phyloP scores from a whole-genome alignment of 2,329 filamentous ascomycete species.

The Parastagonospora nodorum region DNA sequence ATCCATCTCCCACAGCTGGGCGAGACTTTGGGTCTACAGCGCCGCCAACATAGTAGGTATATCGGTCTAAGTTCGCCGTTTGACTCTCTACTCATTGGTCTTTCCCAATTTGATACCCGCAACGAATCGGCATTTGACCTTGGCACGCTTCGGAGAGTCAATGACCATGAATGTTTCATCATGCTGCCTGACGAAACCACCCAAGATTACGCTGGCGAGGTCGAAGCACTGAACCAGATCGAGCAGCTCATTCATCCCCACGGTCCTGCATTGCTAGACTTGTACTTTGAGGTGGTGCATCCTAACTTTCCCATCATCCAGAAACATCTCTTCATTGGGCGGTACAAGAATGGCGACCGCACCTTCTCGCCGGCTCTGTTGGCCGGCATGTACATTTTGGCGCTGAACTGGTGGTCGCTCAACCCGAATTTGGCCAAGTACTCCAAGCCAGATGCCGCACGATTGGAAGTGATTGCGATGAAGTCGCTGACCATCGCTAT shows the following conservation, averaged over 20 bases:
- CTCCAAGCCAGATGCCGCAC: slow-evolving; percentile 72
- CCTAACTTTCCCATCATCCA: slow-evolving; percentile 83
- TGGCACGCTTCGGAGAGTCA: slow-evolving; percentile 71
- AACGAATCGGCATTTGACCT: slow-evolving; percentile 76
- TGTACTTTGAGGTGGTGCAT: slow-evolving; percentile 83
- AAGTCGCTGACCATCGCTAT: slow-evolving; percentile 76
- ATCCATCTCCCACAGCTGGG: slow-evolving; percentile 47
- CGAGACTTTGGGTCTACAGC: slow-evolving; percentile 70
- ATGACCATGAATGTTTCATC: slow-evolving; percentile 77
- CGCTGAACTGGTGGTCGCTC: slow-evolving; percentile 86
- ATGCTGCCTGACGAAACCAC: slow-evolving; percentile 77
- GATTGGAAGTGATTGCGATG: slow-evolving; percentile 75
- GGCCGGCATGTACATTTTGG: slow-evolving; percentile 81
- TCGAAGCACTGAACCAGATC: slow-evolving; percentile 71
- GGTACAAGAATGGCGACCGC: slow-evolving; percentile 72
- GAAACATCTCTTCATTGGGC: slow-evolving; percentile 78
- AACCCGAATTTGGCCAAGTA: slow-evolving; percentile 68
- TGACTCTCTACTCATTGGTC: slow-evolving; percentile 80
- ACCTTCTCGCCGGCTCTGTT: slow-evolving; percentile 78
- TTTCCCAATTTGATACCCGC: slow-evolving; percentile 78
- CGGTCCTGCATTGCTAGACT: slow-evolving; percentile 75
- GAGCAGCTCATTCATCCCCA: slow-evolving; percentile 77
- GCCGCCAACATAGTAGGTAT: slow-evolving; percentile 80
- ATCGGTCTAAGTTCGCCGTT: slow-evolving; percentile 84
- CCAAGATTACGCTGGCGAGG: slow-evolving; percentile 71